These are phyloP conservation scores for Umbilicaria muhlenbergii DNA, from an alignment of 495 filamentous ascomycete genomes.

Conservation along the genomic window DNA sequence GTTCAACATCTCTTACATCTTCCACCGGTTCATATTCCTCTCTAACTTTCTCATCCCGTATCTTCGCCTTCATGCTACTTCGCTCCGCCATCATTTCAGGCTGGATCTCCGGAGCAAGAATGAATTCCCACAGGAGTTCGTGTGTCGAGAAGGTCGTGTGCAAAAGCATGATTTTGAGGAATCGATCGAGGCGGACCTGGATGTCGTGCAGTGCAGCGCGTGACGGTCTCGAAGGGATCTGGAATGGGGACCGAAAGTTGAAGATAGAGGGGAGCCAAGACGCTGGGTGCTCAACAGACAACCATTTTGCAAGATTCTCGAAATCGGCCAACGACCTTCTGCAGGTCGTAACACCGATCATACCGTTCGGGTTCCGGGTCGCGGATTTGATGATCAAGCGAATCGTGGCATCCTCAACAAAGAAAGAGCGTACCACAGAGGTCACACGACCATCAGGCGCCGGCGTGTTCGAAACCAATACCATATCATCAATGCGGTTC, in stretches of 20 bases:
- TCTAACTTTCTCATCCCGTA: constrained; percentile 62
- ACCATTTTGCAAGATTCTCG: constrained; percentile 71
- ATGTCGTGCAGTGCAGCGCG: constrained; percentile 74
- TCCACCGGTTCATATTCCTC: constrained; percentile 78
- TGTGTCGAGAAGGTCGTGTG: constrained; percentile 94
- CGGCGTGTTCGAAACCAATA: constrained; percentile 59
- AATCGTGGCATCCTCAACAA: constrained; percentile 91
- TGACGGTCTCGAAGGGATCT: constrained; percentile 83
- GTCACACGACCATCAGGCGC: constrained; percentile 69
- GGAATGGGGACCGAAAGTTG: constrained; percentile 72
- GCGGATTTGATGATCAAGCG: constrained; percentile 90
- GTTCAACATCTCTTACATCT: constrained; percentile 81
- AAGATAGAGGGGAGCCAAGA: constrained; percentile 81
- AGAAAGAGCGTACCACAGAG: constrained; percentile 89
- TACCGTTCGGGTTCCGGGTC: constrained; percentile 42
- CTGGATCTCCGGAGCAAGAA: constrained; percentile 89
- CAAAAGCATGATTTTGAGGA: constrained; percentile 66
- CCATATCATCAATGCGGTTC: constrained; percentile 88
- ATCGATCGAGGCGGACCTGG: constrained; percentile 72
- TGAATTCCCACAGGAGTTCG: constrained; percentile 98
- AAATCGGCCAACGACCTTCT: constrained; percentile 83
- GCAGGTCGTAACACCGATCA: constrained; percentile 64
- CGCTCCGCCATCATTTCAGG: constrained; percentile 79
- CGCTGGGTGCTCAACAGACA: constrained; percentile 84
- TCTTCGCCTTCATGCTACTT: constrained; percentile 70